These are phyloP conservation scores for Echites panduratus DNA, from an alignment of 257 asterid genomes.

Conservation along the genomic window DNA sequence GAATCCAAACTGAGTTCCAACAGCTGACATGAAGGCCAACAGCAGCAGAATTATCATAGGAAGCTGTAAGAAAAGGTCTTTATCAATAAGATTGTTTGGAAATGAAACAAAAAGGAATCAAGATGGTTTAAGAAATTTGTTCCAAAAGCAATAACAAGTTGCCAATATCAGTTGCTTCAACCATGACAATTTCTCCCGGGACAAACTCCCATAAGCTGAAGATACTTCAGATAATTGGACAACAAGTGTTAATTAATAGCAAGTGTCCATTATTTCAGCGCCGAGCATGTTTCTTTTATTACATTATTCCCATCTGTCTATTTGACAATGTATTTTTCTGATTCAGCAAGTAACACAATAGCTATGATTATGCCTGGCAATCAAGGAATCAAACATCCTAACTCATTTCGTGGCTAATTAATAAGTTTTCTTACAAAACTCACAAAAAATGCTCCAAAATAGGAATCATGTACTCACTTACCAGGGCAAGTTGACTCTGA, in stretches of 20 bases:
- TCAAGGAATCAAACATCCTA: background rate
- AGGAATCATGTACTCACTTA: slow-evolving; percentile 28
- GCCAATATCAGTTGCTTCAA: background rate
- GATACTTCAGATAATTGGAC: background rate
- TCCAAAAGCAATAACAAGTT: background rate
- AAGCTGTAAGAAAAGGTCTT: slow-evolving; percentile 25
- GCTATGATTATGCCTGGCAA: background rate
- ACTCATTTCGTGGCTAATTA: background rate
- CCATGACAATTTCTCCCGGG: background rate
- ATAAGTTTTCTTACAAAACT: background rate
- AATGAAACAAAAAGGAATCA: background rate
- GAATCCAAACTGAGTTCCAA: slow-evolving; percentile 29
- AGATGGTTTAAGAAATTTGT: background rate
- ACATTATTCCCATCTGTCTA: too few relatives aligned
- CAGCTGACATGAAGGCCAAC: slow-evolving; percentile 25
- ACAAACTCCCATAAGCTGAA: background rate
- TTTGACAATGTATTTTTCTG: background rate
- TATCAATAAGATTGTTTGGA: background rate
- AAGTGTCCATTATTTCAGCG: background rate
- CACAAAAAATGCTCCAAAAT: background rate
- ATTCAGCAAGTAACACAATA: background rate
- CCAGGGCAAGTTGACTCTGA: slow-evolving; percentile 58
- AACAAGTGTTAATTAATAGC: background rate
- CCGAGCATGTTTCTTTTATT: too few relatives aligned
- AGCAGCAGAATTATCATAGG: slow-evolving; percentile 23